These are phyloP conservation scores for Neofusicoccum kwambonambiense DNA, from an alignment of 2,329 filamentous ascomycete genomes.

Conservation along the genomic window DNA sequence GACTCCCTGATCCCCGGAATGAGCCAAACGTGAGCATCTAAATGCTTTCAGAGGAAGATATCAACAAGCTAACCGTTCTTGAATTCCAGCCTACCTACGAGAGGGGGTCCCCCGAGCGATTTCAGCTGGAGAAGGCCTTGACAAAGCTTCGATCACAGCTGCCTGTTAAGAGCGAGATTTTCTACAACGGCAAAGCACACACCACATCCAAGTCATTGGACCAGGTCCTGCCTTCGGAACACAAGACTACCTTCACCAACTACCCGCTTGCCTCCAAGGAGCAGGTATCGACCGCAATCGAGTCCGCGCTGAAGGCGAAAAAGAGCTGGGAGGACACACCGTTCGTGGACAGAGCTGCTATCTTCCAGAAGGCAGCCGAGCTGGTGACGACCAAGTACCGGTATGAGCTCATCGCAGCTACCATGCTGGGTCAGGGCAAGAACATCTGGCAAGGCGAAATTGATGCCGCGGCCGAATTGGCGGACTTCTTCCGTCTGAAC, in stretches of 20 bases:
- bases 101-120: conserved; percentile 29
- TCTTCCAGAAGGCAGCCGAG: conserved; percentile 95
- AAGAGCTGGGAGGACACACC: conserved; percentile 82
- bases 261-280: conserved; percentile 78
- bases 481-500: conserved; percentile 90
- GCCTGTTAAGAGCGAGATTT: conserved; percentile 29
- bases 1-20: conserved; percentile 29
- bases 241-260: conserved; percentile 71
- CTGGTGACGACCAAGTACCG: conserved; percentile 87
- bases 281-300: conserved; percentile 78
- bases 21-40: conserved; percentile 25
- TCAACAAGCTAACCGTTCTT: not conserved
- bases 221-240: conserved; percentile 40
- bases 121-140: conserved; percentile 26
- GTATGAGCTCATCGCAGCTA: conserved; percentile 93
- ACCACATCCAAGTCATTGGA: conserved; percentile 26
- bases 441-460: conserved; percentile 99
- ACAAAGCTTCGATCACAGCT: conserved; percentile 29
- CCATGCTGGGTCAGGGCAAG: conserved; percentile 96
- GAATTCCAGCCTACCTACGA: conserved; percentile 25
- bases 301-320: conserved; percentile 79
- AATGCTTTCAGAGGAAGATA: not conserved
- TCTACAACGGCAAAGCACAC: conserved; percentile 29
- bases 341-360: conserved; percentile 84
- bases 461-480: conserved; percentile 86